Base-by-base conservation (phyloP, 2,329 filamentous ascomycete genomes). In the Trichophyton simii region DNA sequence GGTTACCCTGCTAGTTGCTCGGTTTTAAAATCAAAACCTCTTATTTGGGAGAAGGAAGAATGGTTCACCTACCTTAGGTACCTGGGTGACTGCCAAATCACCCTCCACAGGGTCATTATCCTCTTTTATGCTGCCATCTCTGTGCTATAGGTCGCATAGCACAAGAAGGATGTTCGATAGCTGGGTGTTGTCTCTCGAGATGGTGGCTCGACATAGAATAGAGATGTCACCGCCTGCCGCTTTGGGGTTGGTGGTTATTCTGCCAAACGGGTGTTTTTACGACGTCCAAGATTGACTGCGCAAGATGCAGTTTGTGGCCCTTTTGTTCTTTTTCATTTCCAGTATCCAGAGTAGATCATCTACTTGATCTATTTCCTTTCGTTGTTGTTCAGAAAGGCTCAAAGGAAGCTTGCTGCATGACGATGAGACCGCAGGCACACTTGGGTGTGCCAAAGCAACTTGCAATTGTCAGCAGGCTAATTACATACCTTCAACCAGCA, bases 401-500 rank as follows among this genome's bases (percentile, higher is more conserved):
- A 41, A 41, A 44, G 41, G 41, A 5, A 3, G 11, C 11, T 2
- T 31, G 15, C 11, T 52, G 4, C 22, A 28, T 11, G 9, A 18
- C 18, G 31, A 9, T 20, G 7, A 28, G 8, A 54, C 3, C 11
- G 2, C 22, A 11, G 6, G 22, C 22, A 25, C 22, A n/a, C 28
- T 18, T 25, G 13, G 5, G 31, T 28, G n/a, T 13, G 28, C 28
- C 28, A 36, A 55, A 34, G n/a, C 25, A 55, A n/a, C 28, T 3
- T 28, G 7, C 28, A 20, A 28, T 20, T 18, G 34, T 48, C 1
- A 54, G 54, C 3, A 36, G 41, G 9, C 57, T 65, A n/a, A 58
- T 59, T 34, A 20, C 41, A 8, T 57, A 62, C 41, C 61, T 64
- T 48, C 61, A 18, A 1, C 28, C 44, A 18, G 59, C 61, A 38